Base-by-base conservation (phyloP, 495 filamentous ascomycete genomes). In the Lasiosphaeria hispida region DNA sequence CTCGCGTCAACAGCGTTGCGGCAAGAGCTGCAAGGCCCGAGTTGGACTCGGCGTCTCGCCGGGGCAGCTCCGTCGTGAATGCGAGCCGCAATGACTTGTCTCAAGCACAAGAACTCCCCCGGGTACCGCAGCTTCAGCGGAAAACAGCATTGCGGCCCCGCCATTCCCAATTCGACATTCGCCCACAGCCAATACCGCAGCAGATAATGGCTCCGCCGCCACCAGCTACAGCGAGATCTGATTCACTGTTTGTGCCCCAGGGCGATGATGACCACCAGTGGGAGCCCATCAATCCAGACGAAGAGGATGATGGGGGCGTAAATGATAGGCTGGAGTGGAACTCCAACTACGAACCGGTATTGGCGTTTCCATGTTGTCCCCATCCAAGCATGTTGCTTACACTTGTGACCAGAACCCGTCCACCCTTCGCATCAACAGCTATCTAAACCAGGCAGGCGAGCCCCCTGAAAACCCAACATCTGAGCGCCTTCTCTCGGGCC, bases 261-360 rank as follows among this genome's bases (percentile, higher is more conserved):
- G 83, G 11, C 23, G 69, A 81, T 9, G 87, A 91, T 57, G 89
- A 93, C 61, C 86, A 91, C 61, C 76, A 81, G 62, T 97, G 92
- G 92, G 90, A 94, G 69, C 91, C 91, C 2, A 78, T 85, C 37
- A 85, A 89, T 53, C 83, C 87, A 15, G 84, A 88, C 14, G 86
- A 86, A 52, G 81, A 83, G 4, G 79, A 85, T 19, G 86, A 91
- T 41, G 89, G 88, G 42, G 90, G 64, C 47, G 72, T 74, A n/a
- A 69, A 68, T 41, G 69, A 66, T 6, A 68, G 84, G 48, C 77
- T 96, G 34, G 85, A 86, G 33, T 97, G 92, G 92, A 86, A 96
- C 75, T 82, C 85, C 10, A 88, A 81, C 60, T 85, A 78, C 18
- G 70, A 81, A 23, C 70, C 74, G 51, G 82, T 83, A 64, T 39